These are phyloP conservation scores for Hansenula sp. DNA, from an alignment of 1,139 yeast species.

Conservation along the genomic window DNA sequence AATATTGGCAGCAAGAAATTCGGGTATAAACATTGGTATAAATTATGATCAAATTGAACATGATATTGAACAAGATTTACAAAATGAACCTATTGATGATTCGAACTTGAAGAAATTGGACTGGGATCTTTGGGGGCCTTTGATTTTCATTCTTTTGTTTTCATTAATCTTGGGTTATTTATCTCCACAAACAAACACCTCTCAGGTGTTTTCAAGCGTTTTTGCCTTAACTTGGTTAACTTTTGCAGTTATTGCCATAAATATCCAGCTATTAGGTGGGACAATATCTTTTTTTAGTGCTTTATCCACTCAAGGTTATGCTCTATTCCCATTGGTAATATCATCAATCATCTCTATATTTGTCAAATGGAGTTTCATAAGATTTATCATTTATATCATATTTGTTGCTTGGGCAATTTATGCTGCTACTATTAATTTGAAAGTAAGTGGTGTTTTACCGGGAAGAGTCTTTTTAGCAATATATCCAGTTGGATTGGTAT, in stretches of 20 bases:
- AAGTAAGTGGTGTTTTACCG: constrained; percentile 65
- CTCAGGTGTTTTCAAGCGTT: constrained; percentile 58
- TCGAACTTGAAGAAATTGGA: constrained; percentile 38
- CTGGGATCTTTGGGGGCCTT: constrained; percentile 93
- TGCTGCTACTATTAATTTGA: constrained; percentile 62
- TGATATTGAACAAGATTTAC: constrained; percentile 23
- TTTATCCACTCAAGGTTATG: constrained; percentile 76
- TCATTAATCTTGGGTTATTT: constrained; percentile 46
- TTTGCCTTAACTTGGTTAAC: constrained; percentile 60
- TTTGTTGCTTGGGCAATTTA: constrained; percentile 72
- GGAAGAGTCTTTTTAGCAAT: constrained; percentile 71
- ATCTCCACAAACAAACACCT: constrained; percentile 35
- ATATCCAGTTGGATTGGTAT: constrained; percentile 77
- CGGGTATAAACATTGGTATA: constrained; percentile 42
- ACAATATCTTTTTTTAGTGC: constrained; percentile 74
- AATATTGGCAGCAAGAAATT: constrained; percentile 39
- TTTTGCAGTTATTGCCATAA: constrained; percentile 50
- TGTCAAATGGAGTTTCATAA: constrained; percentile 48
- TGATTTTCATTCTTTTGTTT: constrained; percentile 64
- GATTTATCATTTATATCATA: constrained; percentile 49
- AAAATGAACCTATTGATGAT: constrained; percentile 22
- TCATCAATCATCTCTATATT: constrained; percentile 62
- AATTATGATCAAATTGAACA: constrained; percentile 30
- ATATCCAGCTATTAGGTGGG: constrained; percentile 75
- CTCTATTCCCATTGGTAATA: constrained; percentile 70